Percentiles rank a stretch among this genome's conserved stretches.
Evolutionary conservation across 768 basidiomycete species (phyloP).

Genomic region (Xerocomus potaroensis): DNA sequence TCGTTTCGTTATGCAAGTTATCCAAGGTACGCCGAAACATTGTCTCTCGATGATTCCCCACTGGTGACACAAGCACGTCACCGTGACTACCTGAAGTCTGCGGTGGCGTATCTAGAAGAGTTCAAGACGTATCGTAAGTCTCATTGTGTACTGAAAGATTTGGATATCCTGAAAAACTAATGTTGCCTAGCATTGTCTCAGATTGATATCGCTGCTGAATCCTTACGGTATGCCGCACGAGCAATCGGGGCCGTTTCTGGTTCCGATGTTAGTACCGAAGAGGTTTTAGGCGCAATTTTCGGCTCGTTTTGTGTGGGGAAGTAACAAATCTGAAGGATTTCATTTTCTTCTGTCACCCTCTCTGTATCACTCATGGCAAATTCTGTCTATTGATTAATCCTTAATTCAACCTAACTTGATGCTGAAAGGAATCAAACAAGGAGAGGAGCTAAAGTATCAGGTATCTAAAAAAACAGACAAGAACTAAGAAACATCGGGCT

Average conservation of each 20-base stretch:
- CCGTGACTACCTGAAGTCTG: conserved; percentile 67
- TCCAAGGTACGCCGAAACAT: conserved; percentile 17
- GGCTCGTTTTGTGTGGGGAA: conserved; percentile 89
- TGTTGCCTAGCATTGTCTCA: conserved; percentile 53
- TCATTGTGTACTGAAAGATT: not conserved
- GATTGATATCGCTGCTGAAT: conserved; percentile 80
- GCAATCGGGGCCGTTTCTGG: conserved; percentile 86
- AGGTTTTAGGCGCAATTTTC: conserved; percentile 79
- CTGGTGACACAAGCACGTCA: conserved; percentile 80
- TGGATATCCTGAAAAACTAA: not conserved
- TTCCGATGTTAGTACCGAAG: conserved; percentile 67
- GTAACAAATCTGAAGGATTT: conserved; percentile 32
- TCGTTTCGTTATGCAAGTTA: not conserved
- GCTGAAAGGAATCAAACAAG: not conserved
- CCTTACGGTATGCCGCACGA: conserved; percentile 79
- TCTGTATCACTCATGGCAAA: conserved; percentile 3
- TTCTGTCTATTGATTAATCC: not conserved
- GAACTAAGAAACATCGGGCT: not conserved
- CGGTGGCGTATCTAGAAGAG: conserved; percentile 38
- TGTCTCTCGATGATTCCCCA: conserved; percentile 35
- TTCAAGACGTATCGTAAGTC: conserved; percentile 29
- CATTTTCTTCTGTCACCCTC: no score
- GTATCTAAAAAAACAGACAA: conserved; percentile 1
- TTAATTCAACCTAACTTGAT: not conserved
- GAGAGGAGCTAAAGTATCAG: not conserved